Evolutionary conservation across 2,329 filamentous ascomycete genomes (phyloP).

Genomic region (Aspergillus japonicus): DNA sequence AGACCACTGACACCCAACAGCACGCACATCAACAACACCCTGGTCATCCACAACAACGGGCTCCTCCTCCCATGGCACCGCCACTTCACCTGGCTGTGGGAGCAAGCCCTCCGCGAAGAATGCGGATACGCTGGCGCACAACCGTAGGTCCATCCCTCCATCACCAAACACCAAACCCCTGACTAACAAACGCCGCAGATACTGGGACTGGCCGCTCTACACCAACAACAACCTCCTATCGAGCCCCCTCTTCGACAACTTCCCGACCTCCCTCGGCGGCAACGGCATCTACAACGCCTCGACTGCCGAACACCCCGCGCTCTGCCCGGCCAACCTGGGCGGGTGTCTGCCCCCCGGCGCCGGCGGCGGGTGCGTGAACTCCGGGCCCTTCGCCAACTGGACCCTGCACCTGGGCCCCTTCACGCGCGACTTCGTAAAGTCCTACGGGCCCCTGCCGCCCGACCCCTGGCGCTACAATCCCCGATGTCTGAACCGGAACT

Average conservation of each 20-base stretch:
- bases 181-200: conserved; percentile 4
- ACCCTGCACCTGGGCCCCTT: conserved; percentile 14
- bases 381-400: conserved; percentile 15
- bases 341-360: conserved; percentile 5
- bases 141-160: conserved; percentile 10
- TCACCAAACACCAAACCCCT: background rate
- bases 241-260: conserved; percentile 9
- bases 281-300: conserved; percentile 4
- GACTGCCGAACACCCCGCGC: conserved; percentile 3
- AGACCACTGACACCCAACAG: background rate
- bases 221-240: background rate
- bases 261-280: conserved; percentile 12
- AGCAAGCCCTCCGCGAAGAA: conserved; percentile 15
- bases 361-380: conserved; percentile 16
- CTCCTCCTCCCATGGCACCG: conserved; percentile 21
- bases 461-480: conserved; percentile 14
- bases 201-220: conserved; percentile 19
- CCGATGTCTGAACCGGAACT: conserved; percentile 13
- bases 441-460: background rate
- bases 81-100: conserved; percentile 16
- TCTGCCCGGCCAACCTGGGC: background rate
- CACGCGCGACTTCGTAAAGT: background rate
- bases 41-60: conserved; percentile 21
- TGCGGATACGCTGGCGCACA: conserved; percentile 16
- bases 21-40: conserved; percentile 30